Evolutionary conservation across 768 basidiomycete genomes (phyloP), one percentile per base, ranked within the genome.

Genomic region (Tylopilus cervinicoccineus): DNA sequence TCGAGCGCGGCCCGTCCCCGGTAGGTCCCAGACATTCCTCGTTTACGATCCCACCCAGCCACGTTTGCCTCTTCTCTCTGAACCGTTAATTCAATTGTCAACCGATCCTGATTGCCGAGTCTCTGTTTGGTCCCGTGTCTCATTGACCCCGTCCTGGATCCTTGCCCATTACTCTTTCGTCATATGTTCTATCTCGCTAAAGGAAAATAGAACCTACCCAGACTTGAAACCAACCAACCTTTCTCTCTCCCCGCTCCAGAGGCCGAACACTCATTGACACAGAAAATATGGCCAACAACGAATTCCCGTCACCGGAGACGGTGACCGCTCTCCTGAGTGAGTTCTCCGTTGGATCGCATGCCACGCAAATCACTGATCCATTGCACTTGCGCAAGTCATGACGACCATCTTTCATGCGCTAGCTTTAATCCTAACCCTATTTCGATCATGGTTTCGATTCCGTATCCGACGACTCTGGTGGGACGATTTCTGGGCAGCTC

Each of bases 401-500:
- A 26, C 16, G 28, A 56, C 61, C 14, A 27, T 62, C 34, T 40
- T 67, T 11, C 56, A 67, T 26, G 55, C 6, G 1, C 26, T 55
- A 2, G 57, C 52, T 17, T 10, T 66, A 4, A 39, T 46, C 20
- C 37, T 59, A 9, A 66, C 65, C 16, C 49, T 50, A 2, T 63
- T 67, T 43, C 56, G 61, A 38, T 57, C 67, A 17, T 65, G 51
- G 51, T 61, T 64, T 41, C 56, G 61, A 38, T 45, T 56, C 38
- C 34, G 50, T 22, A 53, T 56, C 20, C 48, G 50, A 40, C 55
- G 55, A 11, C 47, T 63, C n/a, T 59, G 64, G 66, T 67, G 54
- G 59, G 64, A 66, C 31, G 66, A 66, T 33, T 43, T 65, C 14
- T 63, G 52, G 52, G 66, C 61, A 6, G 43, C 52, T 23, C 34